Evolutionary conservation across 805 yeast genomes (phyloP).

Genomic region (Nakazawaea wyomingensis): DNA sequence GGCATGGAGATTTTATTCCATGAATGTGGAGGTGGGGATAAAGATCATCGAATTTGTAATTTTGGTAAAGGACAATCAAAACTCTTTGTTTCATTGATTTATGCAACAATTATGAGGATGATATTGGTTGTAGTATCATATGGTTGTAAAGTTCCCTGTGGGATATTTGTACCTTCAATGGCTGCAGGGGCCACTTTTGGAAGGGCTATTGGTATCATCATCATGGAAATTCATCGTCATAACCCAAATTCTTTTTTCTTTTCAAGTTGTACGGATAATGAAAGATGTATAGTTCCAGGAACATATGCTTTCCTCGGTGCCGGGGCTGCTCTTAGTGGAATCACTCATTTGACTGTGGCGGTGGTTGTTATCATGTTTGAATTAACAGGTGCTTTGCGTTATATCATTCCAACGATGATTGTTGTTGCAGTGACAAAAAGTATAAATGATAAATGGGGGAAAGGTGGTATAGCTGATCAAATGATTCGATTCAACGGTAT

Average conservation of each 20-base stretch:
- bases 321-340: conserved; percentile 91
- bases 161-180: conserved; percentile 95
- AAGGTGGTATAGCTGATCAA: conserved; percentile 90
- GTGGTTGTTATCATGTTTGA: conserved; percentile 96
- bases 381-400: conserved; percentile 89
- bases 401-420: conserved; percentile 93
- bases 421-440: conserved; percentile 84
- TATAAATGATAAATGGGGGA: conserved; percentile 72
- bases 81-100: conserved; percentile 47
- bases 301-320: conserved; percentile 96
- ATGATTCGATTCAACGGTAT: conserved; percentile 86
- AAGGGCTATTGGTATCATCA: conserved; percentile 72
- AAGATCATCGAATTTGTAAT: conserved; percentile 34
- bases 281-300: conserved; percentile 78
- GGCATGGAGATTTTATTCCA: conserved; percentile 86
- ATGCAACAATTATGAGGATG: conserved; percentile 72
- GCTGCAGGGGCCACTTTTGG: conserved; percentile 96
- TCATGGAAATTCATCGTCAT: conserved; percentile 44
- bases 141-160: conserved; percentile 95
- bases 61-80: conserved; percentile 23
- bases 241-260: conserved; percentile 32
- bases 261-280: conserved; percentile 30
- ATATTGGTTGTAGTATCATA: conserved; percentile 76
- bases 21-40: conserved; percentile 56
- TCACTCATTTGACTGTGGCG: conserved; percentile 85